A percentile compares a stretch with the other conserved stretches of the same genome.
Evolutionary conservation across 1,284 basidiomycete species (phyloP).

Genomic region (Sanghuangporus sanghuang): DNA sequence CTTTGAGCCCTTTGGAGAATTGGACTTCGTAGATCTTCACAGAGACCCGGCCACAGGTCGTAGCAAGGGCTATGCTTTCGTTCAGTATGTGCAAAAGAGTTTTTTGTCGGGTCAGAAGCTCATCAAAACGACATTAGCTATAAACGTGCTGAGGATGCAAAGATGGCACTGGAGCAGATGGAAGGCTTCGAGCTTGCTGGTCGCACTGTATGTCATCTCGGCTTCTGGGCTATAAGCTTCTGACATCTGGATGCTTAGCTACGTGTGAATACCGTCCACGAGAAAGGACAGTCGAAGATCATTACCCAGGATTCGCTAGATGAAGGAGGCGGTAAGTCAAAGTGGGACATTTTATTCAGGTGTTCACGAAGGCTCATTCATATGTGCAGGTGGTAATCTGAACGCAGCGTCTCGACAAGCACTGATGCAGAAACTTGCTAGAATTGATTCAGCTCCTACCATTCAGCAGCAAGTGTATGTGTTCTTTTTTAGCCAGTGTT

Average conservation of each 20-base stretch:
- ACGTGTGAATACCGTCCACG: constrained; percentile 87
- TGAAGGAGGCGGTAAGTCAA: constrained; percentile 66
- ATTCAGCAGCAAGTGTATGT: constrained; percentile 57
- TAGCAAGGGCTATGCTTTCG: constrained; percentile 97
- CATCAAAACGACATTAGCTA: constrained; percentile 47
- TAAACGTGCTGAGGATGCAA: constrained; percentile 84
- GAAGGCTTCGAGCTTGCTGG: constrained; percentile 97
- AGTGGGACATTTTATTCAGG: neutral
- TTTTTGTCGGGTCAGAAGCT: constrained; percentile 6
- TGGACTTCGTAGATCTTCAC: constrained; percentile 98
- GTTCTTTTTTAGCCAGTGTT: constrained; percentile 4
- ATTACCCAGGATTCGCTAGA: constrained; percentile 77
- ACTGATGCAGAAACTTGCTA: constrained; percentile 98
- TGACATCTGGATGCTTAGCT: constrained; percentile 43
- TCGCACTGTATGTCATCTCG: constrained; percentile 59
- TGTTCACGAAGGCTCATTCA: neutral
- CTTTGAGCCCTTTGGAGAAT: constrained; percentile 96
- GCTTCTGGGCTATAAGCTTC: neutral
- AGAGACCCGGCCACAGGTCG: constrained; percentile 88
- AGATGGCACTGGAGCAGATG: constrained; percentile 97
- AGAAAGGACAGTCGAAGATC: constrained; percentile 74
- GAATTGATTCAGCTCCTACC: constrained; percentile 65
- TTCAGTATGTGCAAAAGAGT: constrained; percentile 62
- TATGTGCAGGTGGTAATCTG: constrained; percentile 72
- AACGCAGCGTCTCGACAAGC: constrained; percentile 94